A percentile compares a stretch with the other conserved stretches of the same genome.
phyloP scores from a whole-genome alignment of 1,284 basidiomycete genomes.

The Caloboletus firmus region DNA sequence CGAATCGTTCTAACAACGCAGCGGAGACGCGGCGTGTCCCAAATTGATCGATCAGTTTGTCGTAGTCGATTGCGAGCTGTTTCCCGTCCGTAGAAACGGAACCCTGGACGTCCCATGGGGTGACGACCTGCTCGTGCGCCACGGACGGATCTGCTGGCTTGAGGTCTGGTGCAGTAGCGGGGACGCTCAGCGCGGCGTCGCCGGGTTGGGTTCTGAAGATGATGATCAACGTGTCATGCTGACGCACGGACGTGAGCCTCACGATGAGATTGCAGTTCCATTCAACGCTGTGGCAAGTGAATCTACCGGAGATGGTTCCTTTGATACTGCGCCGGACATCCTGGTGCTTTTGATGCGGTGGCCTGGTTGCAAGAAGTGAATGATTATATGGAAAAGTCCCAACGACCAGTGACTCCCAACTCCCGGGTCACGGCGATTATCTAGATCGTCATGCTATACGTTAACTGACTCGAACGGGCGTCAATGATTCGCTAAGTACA shows the following conservation, averaged over 20 bases:
- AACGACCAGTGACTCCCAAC: not conserved
- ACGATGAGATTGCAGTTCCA: constrained; percentile 24
- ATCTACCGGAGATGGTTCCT: constrained; percentile 6
- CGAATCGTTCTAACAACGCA: constrained; percentile 85
- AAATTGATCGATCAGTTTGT: constrained; percentile 93
- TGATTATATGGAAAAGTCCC: not conserved
- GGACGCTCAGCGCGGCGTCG: not conserved
- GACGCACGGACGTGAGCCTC: constrained; percentile 2
- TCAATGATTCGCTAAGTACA: not conserved
- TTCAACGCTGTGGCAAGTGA: constrained; percentile 16
- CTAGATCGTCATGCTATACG: no score
- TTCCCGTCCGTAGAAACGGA: constrained; percentile 87
- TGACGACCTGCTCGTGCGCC: constrained; percentile 80
- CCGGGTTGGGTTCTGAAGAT: constrained; percentile 14
- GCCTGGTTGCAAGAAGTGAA: not conserved
- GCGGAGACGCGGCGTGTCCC: constrained; percentile 84
- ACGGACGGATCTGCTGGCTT: constrained; percentile 36
- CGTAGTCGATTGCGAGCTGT: constrained; percentile 92
- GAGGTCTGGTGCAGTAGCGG: constrained; percentile 20
- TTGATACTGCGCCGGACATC: constrained; percentile 15
- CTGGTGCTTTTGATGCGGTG: not conserved
- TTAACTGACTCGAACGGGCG: not conserved
- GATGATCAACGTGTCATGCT: not conserved
- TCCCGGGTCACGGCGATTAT: no score
- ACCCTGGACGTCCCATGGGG: constrained; percentile 98